Evolutionary conservation across 1,284 basidiomycete species (phyloP), one percentile per base, ranked within the genome.

Genomic region (Microbotryum scabiosae): DNA sequence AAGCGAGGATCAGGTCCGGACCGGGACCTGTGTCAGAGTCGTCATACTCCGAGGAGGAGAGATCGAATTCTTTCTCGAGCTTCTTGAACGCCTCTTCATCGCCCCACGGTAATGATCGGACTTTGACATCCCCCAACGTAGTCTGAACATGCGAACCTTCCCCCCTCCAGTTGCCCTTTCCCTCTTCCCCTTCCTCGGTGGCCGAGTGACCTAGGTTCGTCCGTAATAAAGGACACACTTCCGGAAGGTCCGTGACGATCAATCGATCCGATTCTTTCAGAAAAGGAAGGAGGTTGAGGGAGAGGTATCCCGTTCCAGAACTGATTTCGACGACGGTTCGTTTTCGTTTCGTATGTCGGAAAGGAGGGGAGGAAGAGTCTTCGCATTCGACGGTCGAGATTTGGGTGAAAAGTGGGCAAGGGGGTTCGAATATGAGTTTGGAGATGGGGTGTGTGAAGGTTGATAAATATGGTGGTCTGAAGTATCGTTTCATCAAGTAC

Each of bases 71-170:
- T 0, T 25, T 21, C 43, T 61, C 30, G 18, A 61, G n/a, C 18
- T 41, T 54, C 51, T 20, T 70, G 28, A 84, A 73, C 53, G 81
- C 78, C 2, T 70, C 65, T 4, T 74, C 51, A 61, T 79, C 78
- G 5, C 86, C 86, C 86, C 87, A 88, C 14, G 82, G 70, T n/a
- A 89, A 76, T 12, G 84, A 81, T 51, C 79, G 73, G 30, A 86
- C 79, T 18, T 18, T 41, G 14, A 41, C 36, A 41, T 41, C 23
- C 70, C 69, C 21, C 79, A 57, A 60, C 58, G 32, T 14, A 58
- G 43, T 45, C 32, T 30, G n/a, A 18, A 41, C 36, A 18, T 18
- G 14, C 5, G 14, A 41, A 16, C 36, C 16, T 18, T 41, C 16
- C 9, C 16, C 4, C 36, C 16, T 41, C 36, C 36, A 7, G 30